Evolutionary conservation across 2,329 filamentous ascomycete genomes (phyloP), one percentile per base, ranked within the genome.

Genomic region (Ophiostoma novo-ulmi): DNA sequence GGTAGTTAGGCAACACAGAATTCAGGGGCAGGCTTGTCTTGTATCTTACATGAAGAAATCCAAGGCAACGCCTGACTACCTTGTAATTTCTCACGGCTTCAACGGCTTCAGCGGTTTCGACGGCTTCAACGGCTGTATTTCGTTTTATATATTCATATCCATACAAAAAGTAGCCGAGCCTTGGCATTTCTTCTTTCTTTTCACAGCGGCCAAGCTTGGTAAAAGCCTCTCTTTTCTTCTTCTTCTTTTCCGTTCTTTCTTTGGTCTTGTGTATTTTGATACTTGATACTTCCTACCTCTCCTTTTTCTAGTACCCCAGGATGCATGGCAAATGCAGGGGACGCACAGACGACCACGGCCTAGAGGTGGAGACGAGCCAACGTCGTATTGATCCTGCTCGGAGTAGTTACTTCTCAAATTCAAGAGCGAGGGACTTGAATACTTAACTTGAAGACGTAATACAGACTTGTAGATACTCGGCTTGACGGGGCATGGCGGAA

Each of bases 161-260:
- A 5, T 48, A 17, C 17, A 48, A 31, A 31, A 31, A 31, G 3
- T 13, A 39, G 44, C 44, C 44, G 17, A 48, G 44, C 44, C 44
- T 26, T 26, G 26, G 26, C 26, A 26, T n/a, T 63, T 71, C 66
- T 68, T 66, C 17, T 38, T 52, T 35, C 38, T 66, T 31, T 70
- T 41, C 38, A 8, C 22, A 26, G 26, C 52, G n/a, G n/a, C n/a
- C 22, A 58, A 58, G 52, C 52, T 58, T 58, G n/a, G 5, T 48
- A 5, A 44, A 10, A 17, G 14, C 26, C 11, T 55, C n/a, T 58
- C 20, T 58, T 26, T 58, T 26, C 22, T 58, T 58, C 17, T 26
- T 26, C 5, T 26, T 26, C n/a, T 13, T 2, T 55, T 48, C 44
- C 39, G 3, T 48, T 48, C 44, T 7, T 48, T n/a, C 44, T n/a